These are phyloP conservation scores for Pugionium cornutum DNA, from an alignment of 345 rosid genomes.

Conservation along the genomic window DNA sequence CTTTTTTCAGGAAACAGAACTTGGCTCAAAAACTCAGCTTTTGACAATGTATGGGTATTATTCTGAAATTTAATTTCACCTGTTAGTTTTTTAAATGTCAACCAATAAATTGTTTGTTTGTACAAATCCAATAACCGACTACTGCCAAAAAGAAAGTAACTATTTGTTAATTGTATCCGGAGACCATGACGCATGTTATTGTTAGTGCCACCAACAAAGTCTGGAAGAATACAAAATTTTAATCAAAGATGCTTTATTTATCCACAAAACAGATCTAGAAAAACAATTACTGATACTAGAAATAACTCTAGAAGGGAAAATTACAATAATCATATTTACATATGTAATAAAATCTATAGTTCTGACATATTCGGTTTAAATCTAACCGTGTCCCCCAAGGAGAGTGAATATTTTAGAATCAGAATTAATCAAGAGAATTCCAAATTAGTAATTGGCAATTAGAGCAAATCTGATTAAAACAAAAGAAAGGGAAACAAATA, in stretches of 20 bases:
- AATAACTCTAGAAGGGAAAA: background rate
- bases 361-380: background rate
- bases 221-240: background rate
- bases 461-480: constrained; percentile 10
- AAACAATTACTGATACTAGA: background rate
- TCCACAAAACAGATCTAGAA: background rate
- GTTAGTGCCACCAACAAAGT: constrained; percentile 29
- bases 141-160: background rate
- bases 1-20: background rate
- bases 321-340: background rate
- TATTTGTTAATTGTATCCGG: background rate
- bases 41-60: background rate
- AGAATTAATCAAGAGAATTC: background rate
- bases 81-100: constrained; percentile 1
- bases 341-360: background rate
- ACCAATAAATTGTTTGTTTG: constrained; percentile 18
- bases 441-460: constrained; percentile 2
- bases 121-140: constrained; percentile 24
- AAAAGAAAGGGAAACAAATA: background rate
- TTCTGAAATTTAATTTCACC: background rate
- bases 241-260: background rate
- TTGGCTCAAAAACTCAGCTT: background rate
- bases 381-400: background rate
- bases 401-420: background rate
- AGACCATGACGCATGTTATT: constrained; percentile 15